Base-by-base conservation (phyloP, 305 asterid species). In the Fraxinus paxiana region DNA sequence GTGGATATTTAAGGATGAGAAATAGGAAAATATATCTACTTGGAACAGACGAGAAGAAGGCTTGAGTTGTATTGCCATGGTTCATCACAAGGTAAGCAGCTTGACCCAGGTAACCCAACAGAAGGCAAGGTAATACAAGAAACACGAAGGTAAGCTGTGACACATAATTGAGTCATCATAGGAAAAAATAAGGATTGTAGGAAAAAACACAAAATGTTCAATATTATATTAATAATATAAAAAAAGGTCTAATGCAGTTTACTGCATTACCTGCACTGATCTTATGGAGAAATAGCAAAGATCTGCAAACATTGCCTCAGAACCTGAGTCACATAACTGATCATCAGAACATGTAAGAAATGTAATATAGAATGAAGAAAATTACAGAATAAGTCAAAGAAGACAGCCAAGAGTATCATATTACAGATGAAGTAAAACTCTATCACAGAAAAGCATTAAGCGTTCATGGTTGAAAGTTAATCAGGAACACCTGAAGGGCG, bases 251-350 rank as follows among this genome's bases (percentile, higher is more conserved):
- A 74, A 61, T 10, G 35, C 80, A 81, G 82, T 75, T 79, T 73
- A 38, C 54, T 76, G 78, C 85, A 82, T 63, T 84, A 94, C 99
- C 97, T 96, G 99, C 87, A 94, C 97, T 80, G 98, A 90, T 88
- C 97, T 91, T 84, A 94, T 97, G 76, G 99, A 86, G 85, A 96
- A 96, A 87, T 96, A 94, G 91, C 99, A 94, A 80, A 96, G 98
- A 87, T 96, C 99, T 73, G 99, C 99, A 90, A 96, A 96, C 98
- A 96, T 96, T 81, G 99, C 99, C 89, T 96, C 99, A 35, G 99
- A 96, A 90, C 99, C 99, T 96, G 93, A 86, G 88, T 81, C 82
- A 41, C 48, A 59, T 85, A 83, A 85, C 88, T 84, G 85, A 89
- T 79, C 79, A 77, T 88, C 90, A 92, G 90, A 79, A 76, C 80